phyloP scores from a whole-genome alignment of 805 yeast genomes.

The Cyberlindnera subsufficiens region DNA sequence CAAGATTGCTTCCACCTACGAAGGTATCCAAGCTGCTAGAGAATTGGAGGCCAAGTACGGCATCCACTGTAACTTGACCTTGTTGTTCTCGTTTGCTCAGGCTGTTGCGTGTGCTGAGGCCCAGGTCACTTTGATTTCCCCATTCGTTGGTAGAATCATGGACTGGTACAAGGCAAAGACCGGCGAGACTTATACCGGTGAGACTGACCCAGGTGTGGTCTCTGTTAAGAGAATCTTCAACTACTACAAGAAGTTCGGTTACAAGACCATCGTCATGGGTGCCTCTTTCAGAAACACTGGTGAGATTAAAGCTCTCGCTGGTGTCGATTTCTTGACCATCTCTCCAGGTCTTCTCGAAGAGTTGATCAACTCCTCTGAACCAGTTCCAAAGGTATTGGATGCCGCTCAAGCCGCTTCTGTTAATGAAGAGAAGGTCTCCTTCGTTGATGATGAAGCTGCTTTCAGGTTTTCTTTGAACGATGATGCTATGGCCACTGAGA shows the following conservation, averaged over 20 bases:
- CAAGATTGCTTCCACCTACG: constrained; percentile 97
- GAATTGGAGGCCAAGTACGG: constrained; percentile 88
- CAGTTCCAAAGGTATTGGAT: constrained; percentile 79
- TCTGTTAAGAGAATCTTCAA: constrained; percentile 87
- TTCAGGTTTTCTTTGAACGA: constrained; percentile 92
- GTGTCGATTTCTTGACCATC: constrained; percentile 93
- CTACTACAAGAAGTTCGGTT: constrained; percentile 96
- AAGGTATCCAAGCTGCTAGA: constrained; percentile 98
- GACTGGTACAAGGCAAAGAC: constrained; percentile 97
- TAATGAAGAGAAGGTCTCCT: constrained; percentile 66
- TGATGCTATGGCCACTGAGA: constrained; percentile 98
- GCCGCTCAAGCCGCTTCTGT: constrained; percentile 54
- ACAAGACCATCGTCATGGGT: constrained; percentile 99
- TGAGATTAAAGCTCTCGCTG: constrained; percentile 95
- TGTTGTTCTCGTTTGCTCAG: constrained; percentile 91
- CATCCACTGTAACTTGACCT: constrained; percentile 91
- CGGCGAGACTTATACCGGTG: constrained; percentile 78
- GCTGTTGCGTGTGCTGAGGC: constrained; percentile 99
- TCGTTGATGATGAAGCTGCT: constrained; percentile 75
- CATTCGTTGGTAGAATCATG: constrained; percentile 97
- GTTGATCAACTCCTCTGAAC: constrained; percentile 68
- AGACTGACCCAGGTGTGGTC: constrained; percentile 91
- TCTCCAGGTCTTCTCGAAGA: constrained; percentile 90
- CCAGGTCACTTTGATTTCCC: constrained; percentile 89
- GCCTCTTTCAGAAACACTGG: constrained; percentile 98